Conservation (phyloP, 176 grass and related monocot genomes). For the Oryza coarctata region DNA sequence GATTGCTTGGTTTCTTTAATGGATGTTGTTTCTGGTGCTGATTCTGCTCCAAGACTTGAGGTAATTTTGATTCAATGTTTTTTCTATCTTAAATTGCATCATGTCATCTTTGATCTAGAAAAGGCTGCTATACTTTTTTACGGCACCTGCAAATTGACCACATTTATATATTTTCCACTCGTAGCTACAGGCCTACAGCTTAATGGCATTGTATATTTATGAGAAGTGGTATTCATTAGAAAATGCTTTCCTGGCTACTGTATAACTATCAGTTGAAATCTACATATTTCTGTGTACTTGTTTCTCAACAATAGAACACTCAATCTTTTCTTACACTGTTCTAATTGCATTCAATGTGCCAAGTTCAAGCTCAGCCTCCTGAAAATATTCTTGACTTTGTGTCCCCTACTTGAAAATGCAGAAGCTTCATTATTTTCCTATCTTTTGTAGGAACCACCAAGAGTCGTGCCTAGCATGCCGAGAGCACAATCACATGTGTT, state of each 20-base stretch:
- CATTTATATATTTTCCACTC: background rate
- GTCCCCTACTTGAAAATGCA: constrained; percentile 6
- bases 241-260: background rate
- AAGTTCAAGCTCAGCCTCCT: constrained; percentile 1
- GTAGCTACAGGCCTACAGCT: background rate
- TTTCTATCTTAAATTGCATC: background rate
- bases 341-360: background rate
- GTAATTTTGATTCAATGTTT: constrained; percentile 39
- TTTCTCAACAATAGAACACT: background rate
- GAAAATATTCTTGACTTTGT: constrained; percentile 28
- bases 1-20: constrained; percentile 82
- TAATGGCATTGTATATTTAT: background rate
- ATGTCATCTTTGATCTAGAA: constrained; percentile 7
- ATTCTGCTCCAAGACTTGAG: constrained; percentile 75
- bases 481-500: constrained; percentile 43
- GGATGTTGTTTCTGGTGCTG: constrained; percentile 79
- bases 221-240: background rate
- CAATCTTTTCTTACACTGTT: background rate
- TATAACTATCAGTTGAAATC: constrained; percentile 11
- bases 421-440: constrained; percentile 23
- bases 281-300: background rate
- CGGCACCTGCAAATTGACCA: constrained; percentile 15
- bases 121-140: constrained; percentile 8
- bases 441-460: constrained; percentile 61
- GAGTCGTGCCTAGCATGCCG: constrained; percentile 27